Conservation (phyloP, 805 yeast species). For the Lachancea fermentati region DNA sequence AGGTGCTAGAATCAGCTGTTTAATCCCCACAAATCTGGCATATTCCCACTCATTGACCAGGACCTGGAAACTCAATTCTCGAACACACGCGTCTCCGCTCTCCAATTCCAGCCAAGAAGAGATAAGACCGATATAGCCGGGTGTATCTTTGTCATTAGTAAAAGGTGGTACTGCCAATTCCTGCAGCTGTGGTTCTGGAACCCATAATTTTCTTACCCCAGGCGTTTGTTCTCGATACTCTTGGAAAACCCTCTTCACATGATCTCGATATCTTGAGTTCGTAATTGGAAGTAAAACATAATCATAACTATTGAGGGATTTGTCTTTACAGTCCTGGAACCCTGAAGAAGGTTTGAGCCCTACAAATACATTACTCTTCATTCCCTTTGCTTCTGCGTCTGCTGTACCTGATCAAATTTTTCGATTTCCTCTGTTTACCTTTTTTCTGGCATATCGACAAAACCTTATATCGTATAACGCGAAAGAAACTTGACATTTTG, state of each 20-base stretch:
- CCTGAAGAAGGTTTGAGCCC: constrained; percentile 44
- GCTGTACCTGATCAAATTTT: background rate
- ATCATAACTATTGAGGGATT: constrained; percentile 37
- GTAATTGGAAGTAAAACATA: constrained; percentile 50
- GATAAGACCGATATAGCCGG: constrained; percentile 46
- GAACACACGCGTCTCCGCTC: constrained; percentile 41
- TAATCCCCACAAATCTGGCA: constrained; percentile 54
- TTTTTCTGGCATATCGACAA: constrained; percentile 1
- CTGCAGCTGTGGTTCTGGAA: constrained; percentile 30
- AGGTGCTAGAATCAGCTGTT: constrained; percentile 54
- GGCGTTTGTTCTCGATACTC: constrained; percentile 21
- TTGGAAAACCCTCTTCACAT: constrained; percentile 37
- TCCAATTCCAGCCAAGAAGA: constrained; percentile 71
- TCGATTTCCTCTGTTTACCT: constrained; percentile 3
- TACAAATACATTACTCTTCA: constrained; percentile 33
- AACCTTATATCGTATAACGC: background rate
- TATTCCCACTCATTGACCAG: constrained; percentile 52
- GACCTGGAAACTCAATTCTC: constrained; percentile 52
- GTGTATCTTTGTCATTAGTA: constrained; percentile 7
- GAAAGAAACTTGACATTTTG: background rate
- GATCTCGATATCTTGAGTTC: constrained; percentile 43
- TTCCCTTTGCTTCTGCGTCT: background rate
- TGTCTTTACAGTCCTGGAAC: constrained; percentile 27
- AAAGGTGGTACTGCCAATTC: constrained; percentile 32
- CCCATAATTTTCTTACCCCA: constrained; percentile 14